Conservation (phyloP, 1,284 basidiomycete genomes). For the Phylloporus sp. region DNA sequence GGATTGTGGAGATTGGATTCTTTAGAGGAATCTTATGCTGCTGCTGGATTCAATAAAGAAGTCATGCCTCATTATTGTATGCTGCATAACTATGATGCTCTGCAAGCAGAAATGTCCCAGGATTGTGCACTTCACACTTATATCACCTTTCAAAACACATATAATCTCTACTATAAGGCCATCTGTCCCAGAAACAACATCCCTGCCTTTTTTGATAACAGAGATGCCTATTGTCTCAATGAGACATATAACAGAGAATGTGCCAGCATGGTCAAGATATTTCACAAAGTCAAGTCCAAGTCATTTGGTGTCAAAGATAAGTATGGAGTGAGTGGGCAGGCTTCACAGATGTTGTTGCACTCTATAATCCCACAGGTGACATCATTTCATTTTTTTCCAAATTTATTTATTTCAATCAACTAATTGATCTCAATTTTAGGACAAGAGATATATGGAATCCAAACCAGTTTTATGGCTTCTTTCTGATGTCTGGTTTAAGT, state of each 20-base stretch:
- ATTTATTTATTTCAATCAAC: no score
- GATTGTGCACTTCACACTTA: slow-evolving; percentile 10
- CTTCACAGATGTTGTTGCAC: background rate
- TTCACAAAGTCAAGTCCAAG: background rate
- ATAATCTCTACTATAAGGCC: slow-evolving; percentile 21
- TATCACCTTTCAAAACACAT: slow-evolving; percentile 12
- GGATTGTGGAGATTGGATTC: slow-evolving; percentile 19
- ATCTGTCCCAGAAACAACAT: slow-evolving; percentile 10
- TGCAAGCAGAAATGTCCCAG: slow-evolving; percentile 19
- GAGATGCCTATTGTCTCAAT: background rate
- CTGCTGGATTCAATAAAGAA: background rate
- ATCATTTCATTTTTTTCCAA: no score
- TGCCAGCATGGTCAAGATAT: background rate
- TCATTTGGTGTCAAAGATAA: slow-evolving; percentile 1
- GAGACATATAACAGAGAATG: background rate
- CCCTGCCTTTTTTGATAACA: slow-evolving; percentile 2
- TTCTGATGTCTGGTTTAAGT: slow-evolving; percentile 1
- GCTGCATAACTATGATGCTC: slow-evolving; percentile 5
- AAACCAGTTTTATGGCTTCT: background rate
- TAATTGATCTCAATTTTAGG: background rate
- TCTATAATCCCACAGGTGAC: no score
- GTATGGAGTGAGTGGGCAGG: slow-evolving; percentile 1
- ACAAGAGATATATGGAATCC: background rate
- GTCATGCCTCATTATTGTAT: slow-evolving; percentile 15
- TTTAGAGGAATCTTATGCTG: slow-evolving; percentile 12